Evolutionary conservation across 306 rosid genomes (phyloP).

Genomic region (Quercus mongolica): DNA sequence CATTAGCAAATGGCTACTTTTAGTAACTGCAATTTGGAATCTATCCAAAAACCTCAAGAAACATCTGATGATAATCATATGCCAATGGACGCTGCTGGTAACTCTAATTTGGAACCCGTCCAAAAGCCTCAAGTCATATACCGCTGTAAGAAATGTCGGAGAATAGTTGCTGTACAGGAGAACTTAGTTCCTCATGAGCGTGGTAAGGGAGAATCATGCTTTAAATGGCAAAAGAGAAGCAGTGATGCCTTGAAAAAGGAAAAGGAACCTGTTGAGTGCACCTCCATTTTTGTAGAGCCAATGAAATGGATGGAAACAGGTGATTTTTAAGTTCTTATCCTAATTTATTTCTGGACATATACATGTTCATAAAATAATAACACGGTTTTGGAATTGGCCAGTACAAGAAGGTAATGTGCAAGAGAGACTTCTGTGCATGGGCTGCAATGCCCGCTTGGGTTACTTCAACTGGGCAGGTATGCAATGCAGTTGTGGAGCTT

Average conservation of each 20-base stretch:
- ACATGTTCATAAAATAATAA: neutral
- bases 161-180: conserved; percentile 71
- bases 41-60: neutral
- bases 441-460: conserved; percentile 83
- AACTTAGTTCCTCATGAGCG: conserved; percentile 57
- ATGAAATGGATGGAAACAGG: conserved; percentile 93
- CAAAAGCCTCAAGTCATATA: conserved; percentile 43
- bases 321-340: conserved; percentile 17
- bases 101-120: conserved; percentile 33
- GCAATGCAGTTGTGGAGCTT: conserved; percentile 90
- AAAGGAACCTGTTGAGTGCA: conserved; percentile 50
- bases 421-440: conserved; percentile 67
- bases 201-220: conserved; percentile 70
- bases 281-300: conserved; percentile 79
- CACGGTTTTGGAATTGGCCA: conserved; percentile 26
- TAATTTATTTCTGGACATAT: neutral
- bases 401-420: conserved; percentile 83
- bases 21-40: neutral
- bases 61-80: neutral
- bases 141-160: conserved; percentile 81
- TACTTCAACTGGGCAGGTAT: conserved; percentile 88
- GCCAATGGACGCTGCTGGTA: conserved; percentile 43
- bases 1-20: neutral
- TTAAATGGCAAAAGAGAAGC: conserved; percentile 71
- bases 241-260: conserved; percentile 25